These are phyloP conservation scores for Xylaria scruposa DNA, from an alignment of 495 filamentous ascomycete species.

Conservation along the genomic window DNA sequence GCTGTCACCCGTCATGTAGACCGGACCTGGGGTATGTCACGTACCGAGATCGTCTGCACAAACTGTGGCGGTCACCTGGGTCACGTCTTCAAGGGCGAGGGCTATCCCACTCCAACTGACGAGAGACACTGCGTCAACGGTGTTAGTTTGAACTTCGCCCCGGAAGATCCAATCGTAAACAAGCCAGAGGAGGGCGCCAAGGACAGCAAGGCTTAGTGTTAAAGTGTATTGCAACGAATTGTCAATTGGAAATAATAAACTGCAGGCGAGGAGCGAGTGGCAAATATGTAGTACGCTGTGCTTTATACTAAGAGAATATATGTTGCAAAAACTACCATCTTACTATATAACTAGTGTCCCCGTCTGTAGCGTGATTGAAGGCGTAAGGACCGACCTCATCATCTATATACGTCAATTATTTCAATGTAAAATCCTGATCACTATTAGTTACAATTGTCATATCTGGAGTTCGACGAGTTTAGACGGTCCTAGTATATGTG, in stretches of 20 bases:
- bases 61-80: constrained; percentile 96
- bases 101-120: constrained; percentile 87
- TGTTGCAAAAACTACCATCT: background rate
- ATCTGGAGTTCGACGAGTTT: no score
- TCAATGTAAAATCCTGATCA: background rate
- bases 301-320: background rate
- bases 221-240: background rate
- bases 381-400: background rate
- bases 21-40: constrained; percentile 75
- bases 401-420: background rate
- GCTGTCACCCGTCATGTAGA: constrained; percentile 85
- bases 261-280: background rate
- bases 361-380: background rate
- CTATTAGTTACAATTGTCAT: background rate
- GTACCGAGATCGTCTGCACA: constrained; percentile 91
- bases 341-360: background rate
- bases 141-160: constrained; percentile 81
- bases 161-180: constrained; percentile 58
- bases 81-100: constrained; percentile 97
- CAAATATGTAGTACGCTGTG: background rate
- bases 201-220: constrained; percentile 33
- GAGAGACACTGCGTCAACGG: constrained; percentile 98
- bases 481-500: background rate
- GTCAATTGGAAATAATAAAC: background rate
- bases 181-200: constrained; percentile 40